Conservation (phyloP, 352 stramenopile genomes). For the Phytophthora podocarpi region DNA sequence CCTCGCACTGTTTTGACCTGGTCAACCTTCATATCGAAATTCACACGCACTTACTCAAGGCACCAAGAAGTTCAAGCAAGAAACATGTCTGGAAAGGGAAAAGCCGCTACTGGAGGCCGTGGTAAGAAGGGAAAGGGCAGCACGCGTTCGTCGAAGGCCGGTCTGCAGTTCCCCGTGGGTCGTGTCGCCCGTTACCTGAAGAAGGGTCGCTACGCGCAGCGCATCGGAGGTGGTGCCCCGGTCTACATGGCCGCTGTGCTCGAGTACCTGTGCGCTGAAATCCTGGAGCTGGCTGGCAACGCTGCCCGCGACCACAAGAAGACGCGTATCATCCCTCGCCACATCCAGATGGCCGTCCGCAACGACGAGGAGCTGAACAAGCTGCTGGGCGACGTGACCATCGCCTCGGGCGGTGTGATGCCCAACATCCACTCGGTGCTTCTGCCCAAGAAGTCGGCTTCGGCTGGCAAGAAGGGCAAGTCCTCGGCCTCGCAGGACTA, state of each 20-base stretch:
- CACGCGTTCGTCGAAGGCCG: conserved; percentile 88
- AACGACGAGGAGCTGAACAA: conserved; percentile 97
- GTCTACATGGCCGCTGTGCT: conserved; percentile 96
- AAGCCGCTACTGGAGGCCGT: conserved; percentile 71
- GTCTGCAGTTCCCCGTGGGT: conserved; percentile 95
- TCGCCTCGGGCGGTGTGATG: conserved; percentile 95
- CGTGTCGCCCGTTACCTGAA: conserved; percentile 94
- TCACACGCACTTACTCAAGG: conserved; percentile 33
- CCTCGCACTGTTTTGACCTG: not conserved
- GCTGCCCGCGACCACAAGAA: conserved; percentile 97
- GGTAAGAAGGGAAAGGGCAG: conserved; percentile 73
- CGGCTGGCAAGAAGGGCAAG: conserved; percentile 57
- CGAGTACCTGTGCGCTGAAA: conserved; percentile 95
- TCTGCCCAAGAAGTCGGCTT: conserved; percentile 86
- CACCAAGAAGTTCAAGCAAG: conserved; percentile 26
- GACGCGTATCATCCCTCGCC: conserved; percentile 94
- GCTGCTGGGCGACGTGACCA: conserved; percentile 94
- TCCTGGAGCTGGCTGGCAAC: conserved; percentile 95
- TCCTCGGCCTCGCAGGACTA: conserved; percentile 62
- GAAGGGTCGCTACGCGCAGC: conserved; percentile 91
- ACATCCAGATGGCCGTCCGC: conserved; percentile 95
- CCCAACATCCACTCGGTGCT: conserved; percentile 96
- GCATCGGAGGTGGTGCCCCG: conserved; percentile 91
- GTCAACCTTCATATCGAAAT: conserved; percentile 38
- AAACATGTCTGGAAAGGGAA: conserved; percentile 81